phyloP scores from a whole-genome alignment of 2,329 filamentous ascomycete species.

The Nemania abortiva region DNA sequence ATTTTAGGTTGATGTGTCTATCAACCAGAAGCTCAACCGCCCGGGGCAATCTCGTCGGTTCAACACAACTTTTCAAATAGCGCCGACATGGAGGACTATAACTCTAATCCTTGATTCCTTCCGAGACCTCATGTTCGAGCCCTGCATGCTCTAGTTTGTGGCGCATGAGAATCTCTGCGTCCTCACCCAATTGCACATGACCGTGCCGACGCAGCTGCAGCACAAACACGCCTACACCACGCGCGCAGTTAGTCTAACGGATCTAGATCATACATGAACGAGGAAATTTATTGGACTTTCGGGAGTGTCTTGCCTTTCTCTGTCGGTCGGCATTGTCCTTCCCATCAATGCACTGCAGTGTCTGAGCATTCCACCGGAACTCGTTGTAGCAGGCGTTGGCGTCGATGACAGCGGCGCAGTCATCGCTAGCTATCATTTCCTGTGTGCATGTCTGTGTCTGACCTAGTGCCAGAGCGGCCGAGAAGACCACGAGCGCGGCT shows the following conservation, averaged over 20 bases:
- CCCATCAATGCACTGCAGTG: constrained; percentile 54
- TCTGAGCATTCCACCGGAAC: constrained; percentile 53
- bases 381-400: constrained; percentile 58
- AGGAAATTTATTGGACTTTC: too few species aligned
- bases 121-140: not conserved
- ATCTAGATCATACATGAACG: not conserved
- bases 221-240: constrained; percentile 53
- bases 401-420: constrained; percentile 56
- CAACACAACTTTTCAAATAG: not conserved
- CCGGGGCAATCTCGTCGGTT: not conserved
- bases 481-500: constrained; percentile 42
- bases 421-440: constrained; percentile 53
- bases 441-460: constrained; percentile 52
- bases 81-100: not conserved
- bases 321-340: constrained; percentile 50
- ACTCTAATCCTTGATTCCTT: not conserved
- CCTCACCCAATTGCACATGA: constrained; percentile 55
- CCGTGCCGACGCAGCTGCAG: constrained; percentile 53
- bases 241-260: constrained; percentile 2
- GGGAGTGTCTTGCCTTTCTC: constrained; percentile 47
- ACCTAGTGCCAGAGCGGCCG: constrained; percentile 40
- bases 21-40: not conserved
- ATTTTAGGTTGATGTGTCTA: not conserved
- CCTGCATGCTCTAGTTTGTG: constrained; percentile 25
- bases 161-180: constrained; percentile 45